phyloP scores from a whole-genome alignment of 2,329 filamentous ascomycete species.

The Pseudogymnoascus sp. region DNA sequence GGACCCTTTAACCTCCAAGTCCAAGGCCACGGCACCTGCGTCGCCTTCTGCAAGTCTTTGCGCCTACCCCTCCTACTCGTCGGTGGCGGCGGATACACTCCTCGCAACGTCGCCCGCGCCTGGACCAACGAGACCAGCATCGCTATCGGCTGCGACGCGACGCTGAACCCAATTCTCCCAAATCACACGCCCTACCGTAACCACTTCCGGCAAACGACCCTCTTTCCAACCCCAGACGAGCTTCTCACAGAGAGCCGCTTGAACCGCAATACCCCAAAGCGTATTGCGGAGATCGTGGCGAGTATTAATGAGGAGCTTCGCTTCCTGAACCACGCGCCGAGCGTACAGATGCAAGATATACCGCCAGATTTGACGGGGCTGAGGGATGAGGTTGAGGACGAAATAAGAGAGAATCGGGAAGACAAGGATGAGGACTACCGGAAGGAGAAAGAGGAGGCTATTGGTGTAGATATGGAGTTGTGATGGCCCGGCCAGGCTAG shows the following conservation, averaged over 20 bases:
- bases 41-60: slow-evolving; percentile 77
- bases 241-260: slow-evolving; percentile 55
- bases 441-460: slow-evolving; percentile 46
- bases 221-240: slow-evolving; percentile 80
- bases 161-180: slow-evolving; percentile 66
- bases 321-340: slow-evolving; percentile 78
- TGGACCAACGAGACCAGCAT: slow-evolving; percentile 97
- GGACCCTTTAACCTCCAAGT: slow-evolving; percentile 97
- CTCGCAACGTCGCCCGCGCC: slow-evolving; percentile 88
- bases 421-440: slow-evolving; percentile 48
- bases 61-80: slow-evolving; percentile 79
- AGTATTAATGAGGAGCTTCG: slow-evolving; percentile 78
- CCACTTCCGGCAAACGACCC: slow-evolving; percentile 74
- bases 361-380: slow-evolving; percentile 66
- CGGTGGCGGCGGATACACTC: slow-evolving; percentile 92
- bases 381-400: slow-evolving; percentile 60
- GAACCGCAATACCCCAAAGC: slow-evolving; percentile 73
- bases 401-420: slow-evolving; percentile 56
- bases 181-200: slow-evolving; percentile 75
- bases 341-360: slow-evolving; percentile 74
- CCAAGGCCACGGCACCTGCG: slow-evolving; percentile 84
- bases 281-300: slow-evolving; percentile 66
- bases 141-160: slow-evolving; percentile 65
- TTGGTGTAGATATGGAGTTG: slow-evolving; percentile 49
- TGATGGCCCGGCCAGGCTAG: not conserved